Conservation (phyloP, 371 early-diverging fungal genomes). For the Apophysomyces elegans region DNA sequence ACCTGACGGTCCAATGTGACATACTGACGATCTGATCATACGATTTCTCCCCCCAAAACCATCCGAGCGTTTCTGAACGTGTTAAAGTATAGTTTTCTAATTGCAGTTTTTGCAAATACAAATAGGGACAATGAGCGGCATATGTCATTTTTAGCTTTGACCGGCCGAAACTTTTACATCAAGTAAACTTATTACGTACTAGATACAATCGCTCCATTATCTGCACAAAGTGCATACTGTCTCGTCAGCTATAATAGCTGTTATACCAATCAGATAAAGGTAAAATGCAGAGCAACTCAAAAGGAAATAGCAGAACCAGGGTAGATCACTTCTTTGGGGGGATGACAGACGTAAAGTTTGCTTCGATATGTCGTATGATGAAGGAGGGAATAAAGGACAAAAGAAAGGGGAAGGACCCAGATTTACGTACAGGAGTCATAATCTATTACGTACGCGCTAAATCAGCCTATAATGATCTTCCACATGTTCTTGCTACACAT, state of each 20-base stretch:
- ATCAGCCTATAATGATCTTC: slow-evolving; percentile 5
- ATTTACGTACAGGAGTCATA: slow-evolving; percentile 4
- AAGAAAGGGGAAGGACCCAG: slow-evolving; percentile 7
- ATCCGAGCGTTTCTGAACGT: slow-evolving; percentile 5
- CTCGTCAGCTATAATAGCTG: background rate
- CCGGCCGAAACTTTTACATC: background rate
- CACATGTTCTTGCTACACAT: background rate
- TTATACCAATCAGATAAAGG: slow-evolving; percentile 3
- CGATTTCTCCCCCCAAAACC: background rate
- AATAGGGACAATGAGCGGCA: background rate
- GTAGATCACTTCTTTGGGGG: background rate
- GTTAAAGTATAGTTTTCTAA: background rate
- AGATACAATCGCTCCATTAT: background rate
- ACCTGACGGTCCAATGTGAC: slow-evolving; percentile 6
- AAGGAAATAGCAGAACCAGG: background rate
- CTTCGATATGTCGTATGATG: slow-evolving; percentile 2
- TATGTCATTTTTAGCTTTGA: background rate
- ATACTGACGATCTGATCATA: slow-evolving; percentile 8
- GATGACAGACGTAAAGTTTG: background rate
- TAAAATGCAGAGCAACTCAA: background rate
- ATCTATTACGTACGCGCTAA: background rate
- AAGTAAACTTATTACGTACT: background rate
- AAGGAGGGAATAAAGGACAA: background rate
- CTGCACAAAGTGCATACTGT: background rate
- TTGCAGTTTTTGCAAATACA: background rate